phyloP scores from a whole-genome alignment of 192 early-diverging fungal genomes.

The Geranomyces michiganensis region DNA sequence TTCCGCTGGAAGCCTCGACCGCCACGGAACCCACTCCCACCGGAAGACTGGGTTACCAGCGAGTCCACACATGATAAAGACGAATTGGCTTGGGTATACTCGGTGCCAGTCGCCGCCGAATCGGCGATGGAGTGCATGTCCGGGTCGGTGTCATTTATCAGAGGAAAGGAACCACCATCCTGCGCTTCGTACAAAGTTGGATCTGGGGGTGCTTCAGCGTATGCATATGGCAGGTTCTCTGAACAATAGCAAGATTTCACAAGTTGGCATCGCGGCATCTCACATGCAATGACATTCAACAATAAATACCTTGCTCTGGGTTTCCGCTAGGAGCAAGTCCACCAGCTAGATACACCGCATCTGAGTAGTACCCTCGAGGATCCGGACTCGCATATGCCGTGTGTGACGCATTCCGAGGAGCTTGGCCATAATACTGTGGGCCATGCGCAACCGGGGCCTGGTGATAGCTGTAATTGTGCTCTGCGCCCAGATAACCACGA shows the following conservation, averaged over 20 bases:
- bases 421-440: slow-evolving; percentile 1
- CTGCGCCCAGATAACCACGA: no score
- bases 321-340: background rate
- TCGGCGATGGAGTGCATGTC: slow-evolving; percentile 17
- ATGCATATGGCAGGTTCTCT: background rate
- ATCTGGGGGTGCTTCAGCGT: background rate
- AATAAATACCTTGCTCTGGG: slow-evolving; percentile 2
- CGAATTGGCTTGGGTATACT: slow-evolving; percentile 18
- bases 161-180: background rate
- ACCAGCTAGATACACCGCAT: background rate
- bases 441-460: background rate
- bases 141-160: background rate
- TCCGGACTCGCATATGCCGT: background rate
- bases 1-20: background rate
- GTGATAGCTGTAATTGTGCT: background rate
- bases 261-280: no score
- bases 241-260: no score
- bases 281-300: no score
- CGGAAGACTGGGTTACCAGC: slow-evolving; percentile 43
- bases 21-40: slow-evolving; percentile 19
- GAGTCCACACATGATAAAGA: slow-evolving; percentile 41
- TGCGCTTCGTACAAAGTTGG: slow-evolving; percentile 10
- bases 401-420: background rate
- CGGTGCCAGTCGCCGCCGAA: slow-evolving; percentile 4
- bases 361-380: background rate